Evolutionary conservation across 176 grass and related monocot species (phyloP).

Genomic region (Cenchrus purpureus): DNA sequence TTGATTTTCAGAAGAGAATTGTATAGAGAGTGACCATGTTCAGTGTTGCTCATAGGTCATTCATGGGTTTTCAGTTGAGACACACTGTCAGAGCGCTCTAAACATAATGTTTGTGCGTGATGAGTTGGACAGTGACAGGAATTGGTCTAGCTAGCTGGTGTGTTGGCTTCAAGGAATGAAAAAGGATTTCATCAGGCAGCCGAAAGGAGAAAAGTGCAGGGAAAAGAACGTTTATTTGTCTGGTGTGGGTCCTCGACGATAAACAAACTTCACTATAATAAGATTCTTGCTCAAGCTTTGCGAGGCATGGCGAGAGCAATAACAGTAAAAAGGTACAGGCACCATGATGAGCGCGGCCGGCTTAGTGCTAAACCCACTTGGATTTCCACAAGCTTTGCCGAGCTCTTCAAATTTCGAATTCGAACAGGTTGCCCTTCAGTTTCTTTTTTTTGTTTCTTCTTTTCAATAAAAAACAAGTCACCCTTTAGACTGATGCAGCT

Average conservation of each 20-base stretch:
- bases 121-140: slow-evolving; percentile 30
- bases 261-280: slow-evolving; percentile 17
- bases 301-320: slow-evolving; percentile 19
- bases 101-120: background rate
- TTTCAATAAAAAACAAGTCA: background rate
- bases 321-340: slow-evolving; percentile 14
- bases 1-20: slow-evolving; percentile 13
- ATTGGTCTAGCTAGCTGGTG: slow-evolving; percentile 13
- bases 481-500: background rate
- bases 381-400: background rate
- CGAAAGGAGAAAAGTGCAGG: slow-evolving; percentile 26
- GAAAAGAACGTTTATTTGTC: background rate
- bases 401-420: slow-evolving; percentile 36
- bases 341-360: background rate
- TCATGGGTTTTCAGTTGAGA: slow-evolving; percentile 15
- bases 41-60: slow-evolving; percentile 29
- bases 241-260: slow-evolving; percentile 16
- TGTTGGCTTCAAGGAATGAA: background rate
- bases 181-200: slow-evolving; percentile 23
- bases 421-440: background rate
- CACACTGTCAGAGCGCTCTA: background rate
- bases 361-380: slow-evolving; percentile 35
- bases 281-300: slow-evolving; percentile 42
- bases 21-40: slow-evolving; percentile 5
- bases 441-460: background rate